phyloP scores from a whole-genome alignment of 371 early-diverging fungal species.

The Mortierella sp. region DNA sequence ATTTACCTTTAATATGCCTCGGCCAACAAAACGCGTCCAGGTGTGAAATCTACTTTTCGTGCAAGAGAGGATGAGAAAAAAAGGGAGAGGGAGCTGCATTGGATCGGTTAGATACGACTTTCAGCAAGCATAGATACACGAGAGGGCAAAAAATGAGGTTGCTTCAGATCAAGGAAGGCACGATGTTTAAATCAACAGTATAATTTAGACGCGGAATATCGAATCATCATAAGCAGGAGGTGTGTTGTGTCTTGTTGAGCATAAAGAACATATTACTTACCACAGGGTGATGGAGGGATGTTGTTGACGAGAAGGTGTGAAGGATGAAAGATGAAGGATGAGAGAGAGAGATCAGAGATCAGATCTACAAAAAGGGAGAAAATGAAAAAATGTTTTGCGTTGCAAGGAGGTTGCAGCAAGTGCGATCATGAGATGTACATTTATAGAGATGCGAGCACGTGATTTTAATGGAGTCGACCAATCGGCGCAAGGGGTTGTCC shows the following conservation, averaged over 20 bases:
- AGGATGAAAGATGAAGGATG: neutral
- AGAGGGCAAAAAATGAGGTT: neutral
- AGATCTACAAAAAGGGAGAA: neutral
- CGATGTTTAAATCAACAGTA: conserved; percentile 24
- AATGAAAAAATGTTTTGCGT: neutral
- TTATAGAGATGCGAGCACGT: too few species aligned
- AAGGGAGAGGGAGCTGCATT: neutral
- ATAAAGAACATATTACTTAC: neutral
- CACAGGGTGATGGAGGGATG: neutral
- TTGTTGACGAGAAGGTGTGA: neutral
- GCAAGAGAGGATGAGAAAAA: neutral
- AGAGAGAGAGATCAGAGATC: neutral
- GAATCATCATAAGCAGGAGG: conserved; percentile 23
- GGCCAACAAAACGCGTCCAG: neutral
- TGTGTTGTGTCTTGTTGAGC: neutral
- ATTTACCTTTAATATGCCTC: neutral
- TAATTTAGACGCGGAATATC: conserved; percentile 27
- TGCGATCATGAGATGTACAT: too few species aligned
- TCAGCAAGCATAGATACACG: neutral
- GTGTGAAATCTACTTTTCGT: neutral
- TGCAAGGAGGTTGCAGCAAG: neutral
- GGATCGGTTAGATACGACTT: neutral
- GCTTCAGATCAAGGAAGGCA: conserved; percentile 39
- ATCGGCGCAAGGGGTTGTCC: neutral
- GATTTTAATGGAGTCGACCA: neutral